Evolutionary conservation across 1,284 basidiomycete species (phyloP).

Genomic region (Ustilago xerochloae): DNA sequence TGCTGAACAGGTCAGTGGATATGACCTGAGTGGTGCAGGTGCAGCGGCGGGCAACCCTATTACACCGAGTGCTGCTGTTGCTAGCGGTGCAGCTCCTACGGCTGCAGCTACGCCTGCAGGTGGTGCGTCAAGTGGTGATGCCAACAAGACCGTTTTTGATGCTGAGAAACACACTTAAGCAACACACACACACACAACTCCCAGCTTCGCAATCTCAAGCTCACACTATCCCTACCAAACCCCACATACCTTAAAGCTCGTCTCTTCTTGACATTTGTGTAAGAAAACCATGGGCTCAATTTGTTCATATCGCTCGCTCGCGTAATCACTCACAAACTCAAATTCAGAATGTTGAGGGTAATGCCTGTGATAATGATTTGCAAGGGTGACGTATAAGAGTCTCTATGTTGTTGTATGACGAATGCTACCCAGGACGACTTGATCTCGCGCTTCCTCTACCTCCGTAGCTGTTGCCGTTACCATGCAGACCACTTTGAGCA

Average conservation of each 20-base stretch:
- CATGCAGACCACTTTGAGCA: neutral
- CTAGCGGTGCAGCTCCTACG: conserved; percentile 4
- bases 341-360: neutral
- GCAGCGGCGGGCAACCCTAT: neutral
- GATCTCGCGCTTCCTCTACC: neutral
- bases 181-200: neutral
- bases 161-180: conserved; percentile 9
- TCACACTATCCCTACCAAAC: neutral
- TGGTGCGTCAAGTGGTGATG: neutral
- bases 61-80: too few species aligned
- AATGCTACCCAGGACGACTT: neutral
- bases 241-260: neutral
- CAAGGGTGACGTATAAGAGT: too few species aligned
- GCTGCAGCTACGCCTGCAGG: conserved; percentile 2
- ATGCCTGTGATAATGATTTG: neutral
- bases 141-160: conserved; percentile 44
- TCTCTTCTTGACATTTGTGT: too few species aligned
- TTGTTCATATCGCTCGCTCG: too few species aligned
- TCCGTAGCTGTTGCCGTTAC: neutral
- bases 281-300: too few species aligned
- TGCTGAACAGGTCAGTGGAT: conserved; percentile 5
- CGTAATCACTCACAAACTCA: neutral
- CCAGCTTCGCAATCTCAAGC: neutral
- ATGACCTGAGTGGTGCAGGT: conserved; percentile 23
- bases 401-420: too few species aligned